These are phyloP conservation scores for Aspergillus carlsbadensis DNA, from an alignment of 495 filamentous ascomycete species.

Conservation along the genomic window DNA sequence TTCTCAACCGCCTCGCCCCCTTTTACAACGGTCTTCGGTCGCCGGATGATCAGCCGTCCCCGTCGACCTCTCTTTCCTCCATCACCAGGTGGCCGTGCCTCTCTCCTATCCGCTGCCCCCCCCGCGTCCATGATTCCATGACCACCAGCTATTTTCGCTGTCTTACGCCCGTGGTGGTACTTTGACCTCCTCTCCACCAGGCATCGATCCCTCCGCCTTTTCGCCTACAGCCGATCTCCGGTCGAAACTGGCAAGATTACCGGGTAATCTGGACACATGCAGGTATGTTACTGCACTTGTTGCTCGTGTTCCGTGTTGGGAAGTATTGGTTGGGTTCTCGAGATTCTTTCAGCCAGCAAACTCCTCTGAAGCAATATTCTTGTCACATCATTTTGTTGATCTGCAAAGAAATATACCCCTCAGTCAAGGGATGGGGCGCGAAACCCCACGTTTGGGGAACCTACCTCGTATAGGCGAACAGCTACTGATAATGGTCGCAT, in stretches of 20 bases:
- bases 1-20: not conserved
- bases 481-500: slow-evolving; percentile 9
- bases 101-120: slow-evolving; percentile 25
- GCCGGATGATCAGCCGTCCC: slow-evolving; percentile 31
- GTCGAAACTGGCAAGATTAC: slow-evolving; percentile 23
- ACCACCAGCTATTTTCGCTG: slow-evolving; percentile 27
- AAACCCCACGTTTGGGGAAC: not conserved
- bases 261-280: slow-evolving; percentile 42
- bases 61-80: slow-evolving; percentile 17
- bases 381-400: not conserved
- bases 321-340: too few species aligned
- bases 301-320: not conserved
- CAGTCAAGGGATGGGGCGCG: slow-evolving; percentile 6
- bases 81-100: slow-evolving; percentile 18
- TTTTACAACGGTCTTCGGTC: slow-evolving; percentile 13
- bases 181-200: slow-evolving; percentile 35
- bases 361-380: not conserved
- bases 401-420: not conserved
- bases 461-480: not conserved
- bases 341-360: not conserved
- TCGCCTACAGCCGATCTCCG: slow-evolving; percentile 29
- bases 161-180: slow-evolving; percentile 39
- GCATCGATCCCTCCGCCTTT: slow-evolving; percentile 23
- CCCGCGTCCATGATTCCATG: slow-evolving; percentile 47
- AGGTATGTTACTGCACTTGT: slow-evolving; percentile 33